Evolutionary conservation across 495 filamentous ascomycete genomes (phyloP).

Genomic region (Aspergillus indologenus): DNA sequence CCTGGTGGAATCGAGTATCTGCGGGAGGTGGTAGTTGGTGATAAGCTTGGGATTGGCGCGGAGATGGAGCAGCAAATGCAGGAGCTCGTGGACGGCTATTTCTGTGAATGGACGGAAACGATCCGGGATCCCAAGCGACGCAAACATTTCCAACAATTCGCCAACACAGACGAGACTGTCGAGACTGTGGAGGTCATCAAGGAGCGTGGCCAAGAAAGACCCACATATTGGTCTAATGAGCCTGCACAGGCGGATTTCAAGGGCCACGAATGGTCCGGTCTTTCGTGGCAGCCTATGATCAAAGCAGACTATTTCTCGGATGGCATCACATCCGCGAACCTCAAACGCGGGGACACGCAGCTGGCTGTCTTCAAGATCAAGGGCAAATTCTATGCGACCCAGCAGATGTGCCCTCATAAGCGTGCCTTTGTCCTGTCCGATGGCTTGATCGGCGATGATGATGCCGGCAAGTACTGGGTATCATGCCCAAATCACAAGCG

Average conservation of each 20-base stretch:
- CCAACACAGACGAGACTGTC: constrained; percentile 73
- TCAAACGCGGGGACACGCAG: constrained; percentile 91
- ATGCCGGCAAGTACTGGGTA: constrained; percentile 67
- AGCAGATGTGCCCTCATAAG: constrained; percentile 99
- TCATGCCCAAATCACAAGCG: constrained; percentile 92
- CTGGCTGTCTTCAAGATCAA: constrained; percentile 86
- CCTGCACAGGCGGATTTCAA: constrained; percentile 71
- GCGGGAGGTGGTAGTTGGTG: constrained; percentile 77
- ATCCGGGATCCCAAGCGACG: constrained; percentile 66
- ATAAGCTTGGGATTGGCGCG: constrained; percentile 83
- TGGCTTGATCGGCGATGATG: constrained; percentile 78
- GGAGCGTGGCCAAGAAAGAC: constrained; percentile 74
- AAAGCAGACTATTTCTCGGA: constrained; percentile 71
- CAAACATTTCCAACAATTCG: constrained; percentile 80
- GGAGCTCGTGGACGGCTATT: constrained; percentile 81
- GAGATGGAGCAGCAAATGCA: constrained; percentile 90
- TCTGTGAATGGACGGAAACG: constrained; percentile 94
- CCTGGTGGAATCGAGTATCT: constrained; percentile 88
- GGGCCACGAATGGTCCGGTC: constrained; percentile 64
- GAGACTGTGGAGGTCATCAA: constrained; percentile 67
- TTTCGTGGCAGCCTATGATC: constrained; percentile 85
- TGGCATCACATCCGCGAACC: constrained; percentile 58
- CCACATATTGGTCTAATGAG: constrained; percentile 80
- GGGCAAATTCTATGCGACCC: constrained; percentile 81
- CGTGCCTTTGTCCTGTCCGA: constrained; percentile 87